These are phyloP conservation scores for Populus trichocarpa DNA, from an alignment of 441 rosid species.

Conservation along the genomic window DNA sequence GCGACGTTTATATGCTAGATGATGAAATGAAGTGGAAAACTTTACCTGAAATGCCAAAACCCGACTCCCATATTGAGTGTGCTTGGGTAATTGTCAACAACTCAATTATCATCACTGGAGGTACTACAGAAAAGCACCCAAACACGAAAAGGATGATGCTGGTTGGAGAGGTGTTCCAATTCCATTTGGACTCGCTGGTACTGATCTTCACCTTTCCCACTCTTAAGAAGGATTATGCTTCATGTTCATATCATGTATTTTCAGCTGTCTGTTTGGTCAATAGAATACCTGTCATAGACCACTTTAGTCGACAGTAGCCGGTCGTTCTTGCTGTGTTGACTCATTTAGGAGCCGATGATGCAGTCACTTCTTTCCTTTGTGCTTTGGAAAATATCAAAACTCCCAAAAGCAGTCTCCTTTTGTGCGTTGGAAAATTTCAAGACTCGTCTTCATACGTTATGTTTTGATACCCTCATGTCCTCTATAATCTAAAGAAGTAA, in stretches of 20 bases:
- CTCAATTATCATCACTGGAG: slow-evolving; percentile 70
- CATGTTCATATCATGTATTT: not conserved
- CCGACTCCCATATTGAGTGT: slow-evolving; percentile 79
- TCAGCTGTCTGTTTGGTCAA: no score
- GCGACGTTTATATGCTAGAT: slow-evolving; percentile 82
- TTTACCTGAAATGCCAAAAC: slow-evolving; percentile 75
- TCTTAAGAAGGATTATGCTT: not conserved
- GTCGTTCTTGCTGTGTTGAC: no score
- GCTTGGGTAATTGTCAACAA: slow-evolving; percentile 76
- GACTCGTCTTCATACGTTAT: no score
- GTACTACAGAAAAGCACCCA: slow-evolving; percentile 87
- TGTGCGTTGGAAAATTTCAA: no score
- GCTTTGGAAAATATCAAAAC: no score
- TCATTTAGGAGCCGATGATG: no score
- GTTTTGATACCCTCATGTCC: no score
- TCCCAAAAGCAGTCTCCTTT: no score
- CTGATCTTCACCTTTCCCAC: not conserved
- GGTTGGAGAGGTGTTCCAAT: slow-evolving; percentile 77
- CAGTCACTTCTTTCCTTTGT: no score
- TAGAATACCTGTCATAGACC: no score
- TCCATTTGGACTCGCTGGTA: slow-evolving; percentile 66
- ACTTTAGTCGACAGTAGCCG: no score
- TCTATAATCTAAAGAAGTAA: no score
- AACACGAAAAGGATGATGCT: slow-evolving; percentile 72
- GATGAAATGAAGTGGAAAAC: slow-evolving; percentile 71